A percentile compares a stretch with the other conserved stretches of the same genome.
Conservation (phyloP, 2,329 filamentous ascomycete genomes). For the Aspergillus jensenii region DNA sequence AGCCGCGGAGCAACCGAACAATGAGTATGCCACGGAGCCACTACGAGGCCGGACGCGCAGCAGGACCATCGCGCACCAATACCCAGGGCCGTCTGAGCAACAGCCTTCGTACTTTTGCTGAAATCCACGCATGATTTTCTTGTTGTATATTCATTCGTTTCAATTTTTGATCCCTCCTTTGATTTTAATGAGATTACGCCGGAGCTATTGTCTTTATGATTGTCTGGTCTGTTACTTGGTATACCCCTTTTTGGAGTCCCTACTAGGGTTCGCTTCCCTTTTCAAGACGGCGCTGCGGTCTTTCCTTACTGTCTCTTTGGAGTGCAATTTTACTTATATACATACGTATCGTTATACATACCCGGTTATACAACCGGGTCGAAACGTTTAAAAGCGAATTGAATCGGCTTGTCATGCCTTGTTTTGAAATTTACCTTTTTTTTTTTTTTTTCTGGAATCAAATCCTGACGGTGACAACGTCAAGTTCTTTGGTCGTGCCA, state of each 20-base stretch:
- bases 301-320: not conserved
- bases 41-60: constrained; percentile 25
- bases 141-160: not conserved
- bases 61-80: constrained; percentile 24
- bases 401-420: not conserved
- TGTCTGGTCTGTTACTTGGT: constrained; percentile 2
- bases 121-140: constrained; percentile 11
- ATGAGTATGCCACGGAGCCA: constrained; percentile 10
- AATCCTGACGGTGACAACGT: not conserved
- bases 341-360: no score
- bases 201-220: constrained; percentile 7
- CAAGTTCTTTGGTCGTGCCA: not conserved
- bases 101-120: constrained; percentile 14
- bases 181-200: not conserved
- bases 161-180: not conserved
- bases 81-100: constrained; percentile 19
- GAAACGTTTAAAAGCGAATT: not conserved
- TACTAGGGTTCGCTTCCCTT: constrained; percentile 5
- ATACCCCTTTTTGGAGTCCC: constrained; percentile 12
- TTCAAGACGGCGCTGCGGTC: not conserved
- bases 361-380: not conserved
- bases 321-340: not conserved
- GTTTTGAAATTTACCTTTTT: no score
- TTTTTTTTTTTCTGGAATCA: no score
- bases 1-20: not conserved